A percentile compares a stretch with the other conserved stretches of the same genome.
These are phyloP conservation scores for carrot (Daucus carota) DNA, from an alignment of 129 eudicot species.

Conservation along the genomic window DNA sequence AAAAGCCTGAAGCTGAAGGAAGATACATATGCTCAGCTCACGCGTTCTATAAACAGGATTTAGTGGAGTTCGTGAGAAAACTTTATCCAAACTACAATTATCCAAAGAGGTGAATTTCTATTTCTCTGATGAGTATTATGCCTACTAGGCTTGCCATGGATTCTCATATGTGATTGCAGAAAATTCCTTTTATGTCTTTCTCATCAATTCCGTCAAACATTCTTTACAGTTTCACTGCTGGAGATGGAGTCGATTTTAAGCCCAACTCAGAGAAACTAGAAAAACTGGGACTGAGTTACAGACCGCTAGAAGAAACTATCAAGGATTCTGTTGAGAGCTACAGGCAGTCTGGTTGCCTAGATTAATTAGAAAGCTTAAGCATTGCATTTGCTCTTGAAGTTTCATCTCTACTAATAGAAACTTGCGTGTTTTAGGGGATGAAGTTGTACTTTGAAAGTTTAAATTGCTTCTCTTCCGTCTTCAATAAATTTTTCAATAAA, in stretches of 20 bases:
- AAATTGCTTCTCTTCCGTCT: too few relatives aligned
- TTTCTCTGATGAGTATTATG: background rate
- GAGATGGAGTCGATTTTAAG: constrained; percentile 12
- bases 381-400: background rate
- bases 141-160: background rate
- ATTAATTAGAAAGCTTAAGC: background rate
- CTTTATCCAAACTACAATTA: constrained; percentile 60
- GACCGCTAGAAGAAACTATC: constrained; percentile 71
- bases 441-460: background rate
- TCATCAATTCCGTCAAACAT: background rate
- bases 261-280: constrained; percentile 47
- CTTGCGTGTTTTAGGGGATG: background rate
- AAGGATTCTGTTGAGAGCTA: constrained; percentile 59
- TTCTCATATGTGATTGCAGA: background rate
- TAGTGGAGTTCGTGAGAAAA: constrained; percentile 51
- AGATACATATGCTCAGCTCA: constrained; percentile 67
- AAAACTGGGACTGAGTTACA: constrained; percentile 57
- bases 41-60: constrained; percentile 21
- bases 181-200: background rate
- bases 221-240: constrained; percentile 47
- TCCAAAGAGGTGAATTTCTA: constrained; percentile 60
- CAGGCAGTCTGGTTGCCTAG: constrained; percentile 40
- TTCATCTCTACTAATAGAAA: background rate
- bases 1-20: constrained; percentile 70
- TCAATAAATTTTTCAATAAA: background rate